These are phyloP conservation scores for Oryza officinalis DNA, from an alignment of 176 grass and related monocot species.

Conservation along the genomic window DNA sequence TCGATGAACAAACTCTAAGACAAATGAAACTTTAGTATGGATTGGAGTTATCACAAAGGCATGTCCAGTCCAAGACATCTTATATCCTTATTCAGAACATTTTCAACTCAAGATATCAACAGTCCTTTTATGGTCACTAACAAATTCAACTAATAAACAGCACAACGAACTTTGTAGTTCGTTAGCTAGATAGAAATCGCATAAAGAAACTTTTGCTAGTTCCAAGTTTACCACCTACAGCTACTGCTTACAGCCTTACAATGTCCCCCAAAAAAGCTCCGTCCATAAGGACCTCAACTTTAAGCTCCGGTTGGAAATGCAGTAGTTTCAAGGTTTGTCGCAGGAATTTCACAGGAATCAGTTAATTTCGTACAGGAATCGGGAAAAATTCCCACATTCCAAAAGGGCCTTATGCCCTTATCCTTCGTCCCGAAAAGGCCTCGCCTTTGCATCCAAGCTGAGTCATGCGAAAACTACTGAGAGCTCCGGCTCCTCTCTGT, in stretches of 20 bases:
- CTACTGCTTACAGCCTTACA: neutral
- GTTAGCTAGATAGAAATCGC: neutral
- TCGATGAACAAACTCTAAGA: neutral
- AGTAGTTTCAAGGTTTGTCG: neutral
- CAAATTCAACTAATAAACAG: neutral
- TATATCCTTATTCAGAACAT: neutral
- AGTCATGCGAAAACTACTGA: neutral
- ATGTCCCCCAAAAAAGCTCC: constrained; percentile 11
- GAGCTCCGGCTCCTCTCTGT: neutral
- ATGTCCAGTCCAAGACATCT: neutral
- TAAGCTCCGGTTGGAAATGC: neutral
- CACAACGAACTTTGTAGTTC: neutral
- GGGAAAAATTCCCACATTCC: neutral
- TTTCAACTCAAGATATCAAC: neutral
- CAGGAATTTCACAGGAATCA: neutral
- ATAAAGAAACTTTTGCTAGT: neutral
- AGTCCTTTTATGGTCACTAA: constrained; percentile 10
- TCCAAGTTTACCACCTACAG: neutral
- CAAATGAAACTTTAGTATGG: neutral
- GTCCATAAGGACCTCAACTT: constrained; percentile 12
- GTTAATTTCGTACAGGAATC: too few species aligned
- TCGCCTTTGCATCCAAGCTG: neutral
- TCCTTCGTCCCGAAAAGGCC: neutral
- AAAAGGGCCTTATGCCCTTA: neutral
- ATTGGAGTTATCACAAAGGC: neutral